These are phyloP conservation scores for Colletotrichum tropicicola DNA, from an alignment of 2,329 filamentous ascomycete genomes.

Conservation along the genomic window DNA sequence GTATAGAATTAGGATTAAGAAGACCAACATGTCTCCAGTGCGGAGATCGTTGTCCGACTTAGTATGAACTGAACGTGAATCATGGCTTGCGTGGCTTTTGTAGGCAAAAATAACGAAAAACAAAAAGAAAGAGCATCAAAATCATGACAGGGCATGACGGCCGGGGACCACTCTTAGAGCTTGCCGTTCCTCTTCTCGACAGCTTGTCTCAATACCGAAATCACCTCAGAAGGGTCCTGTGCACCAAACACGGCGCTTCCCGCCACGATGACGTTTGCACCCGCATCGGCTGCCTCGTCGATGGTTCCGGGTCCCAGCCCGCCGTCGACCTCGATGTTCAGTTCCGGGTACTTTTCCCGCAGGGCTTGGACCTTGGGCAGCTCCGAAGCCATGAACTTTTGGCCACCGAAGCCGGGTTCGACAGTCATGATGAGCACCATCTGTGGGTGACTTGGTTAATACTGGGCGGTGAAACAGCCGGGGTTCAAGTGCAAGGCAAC, in stretches of 20 bases:
- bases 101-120: not conserved
- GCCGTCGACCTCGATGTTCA: constrained; percentile 98
- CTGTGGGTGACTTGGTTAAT: constrained; percentile 56
- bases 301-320: constrained; percentile 90
- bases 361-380: constrained; percentile 92
- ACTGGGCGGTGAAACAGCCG: too few species aligned
- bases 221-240: constrained; percentile 86
- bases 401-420: constrained; percentile 94
- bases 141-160: constrained; percentile 15
- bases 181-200: constrained; percentile 70
- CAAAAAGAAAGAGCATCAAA: not conserved
- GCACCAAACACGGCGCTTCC: constrained; percentile 96
- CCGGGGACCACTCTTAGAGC: constrained; percentile 37
- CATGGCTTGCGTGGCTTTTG: constrained; percentile 24
- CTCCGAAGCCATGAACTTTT: constrained; percentile 98
- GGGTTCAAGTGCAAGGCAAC: constrained; percentile 47
- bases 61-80: constrained; percentile 14
- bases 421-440: constrained; percentile 99
- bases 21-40: not conserved
- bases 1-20: constrained; percentile 21
- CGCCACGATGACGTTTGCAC: constrained; percentile 97
- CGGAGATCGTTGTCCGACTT: constrained; percentile 6
- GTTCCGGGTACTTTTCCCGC: constrained; percentile 83
- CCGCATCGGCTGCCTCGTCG: constrained; percentile 91
- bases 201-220: constrained; percentile 79